Evolutionary conservation across 106 monocot species (phyloP).

Genomic region (Platanthera guangdongensis): DNA sequence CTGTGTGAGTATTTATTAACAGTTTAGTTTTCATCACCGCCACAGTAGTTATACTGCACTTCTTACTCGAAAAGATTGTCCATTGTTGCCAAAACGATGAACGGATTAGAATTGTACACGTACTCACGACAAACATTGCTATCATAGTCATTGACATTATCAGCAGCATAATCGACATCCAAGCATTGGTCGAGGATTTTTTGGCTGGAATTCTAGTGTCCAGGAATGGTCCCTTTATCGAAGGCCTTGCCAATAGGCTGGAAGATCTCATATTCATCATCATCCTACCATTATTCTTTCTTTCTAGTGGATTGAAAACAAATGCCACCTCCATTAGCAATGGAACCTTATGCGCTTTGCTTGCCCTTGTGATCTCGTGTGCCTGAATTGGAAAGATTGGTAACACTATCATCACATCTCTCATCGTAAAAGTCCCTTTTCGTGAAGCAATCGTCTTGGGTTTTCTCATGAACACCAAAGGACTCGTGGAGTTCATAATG

Average conservation of each 20-base stretch:
- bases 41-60: slow-evolving; percentile 10
- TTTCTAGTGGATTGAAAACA: slow-evolving; percentile 30
- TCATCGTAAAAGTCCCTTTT: slow-evolving; percentile 16
- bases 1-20: slow-evolving; percentile 20
- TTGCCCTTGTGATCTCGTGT: slow-evolving; percentile 19
- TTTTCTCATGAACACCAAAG: slow-evolving; percentile 40
- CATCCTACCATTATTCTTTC: slow-evolving; percentile 31
- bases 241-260: slow-evolving; percentile 20
- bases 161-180: slow-evolving; percentile 22
- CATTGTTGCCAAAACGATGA: slow-evolving; percentile 20
- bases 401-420: slow-evolving; percentile 17
- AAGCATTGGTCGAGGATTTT: slow-evolving; percentile 37
- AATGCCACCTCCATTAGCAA: slow-evolving; percentile 19
- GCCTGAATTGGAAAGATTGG: slow-evolving; percentile 19
- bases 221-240: slow-evolving; percentile 22
- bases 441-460: slow-evolving; percentile 23
- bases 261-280: slow-evolving; percentile 25
- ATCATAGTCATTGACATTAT: slow-evolving; percentile 19
- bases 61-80: slow-evolving; percentile 12
- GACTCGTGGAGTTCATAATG: slow-evolving; percentile 32
- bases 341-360: slow-evolving; percentile 16
- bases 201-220: slow-evolving; percentile 31
- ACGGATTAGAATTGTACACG: slow-evolving; percentile 18
- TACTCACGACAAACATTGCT: slow-evolving; percentile 12
- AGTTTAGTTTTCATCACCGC: slow-evolving; percentile 14